Percentiles rank a stretch among this genome's conserved stretches.
Evolutionary conservation across 352 stramenopile species (phyloP).

Genomic region (Globisporangium irregulare): DNA sequence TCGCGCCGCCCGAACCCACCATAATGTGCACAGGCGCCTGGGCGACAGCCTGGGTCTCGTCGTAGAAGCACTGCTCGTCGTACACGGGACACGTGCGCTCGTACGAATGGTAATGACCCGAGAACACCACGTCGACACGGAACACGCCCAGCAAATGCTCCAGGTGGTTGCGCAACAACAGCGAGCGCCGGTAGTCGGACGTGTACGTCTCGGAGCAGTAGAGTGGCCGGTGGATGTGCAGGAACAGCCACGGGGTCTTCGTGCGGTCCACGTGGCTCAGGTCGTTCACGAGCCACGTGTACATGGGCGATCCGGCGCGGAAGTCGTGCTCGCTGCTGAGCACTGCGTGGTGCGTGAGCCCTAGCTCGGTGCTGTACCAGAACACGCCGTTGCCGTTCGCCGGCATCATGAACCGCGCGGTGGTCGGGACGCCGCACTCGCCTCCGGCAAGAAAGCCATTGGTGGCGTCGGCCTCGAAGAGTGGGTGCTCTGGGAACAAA

Average conservation of each 20-base stretch:
- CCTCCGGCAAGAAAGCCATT: constrained; percentile 58
- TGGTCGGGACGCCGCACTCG: constrained; percentile 83
- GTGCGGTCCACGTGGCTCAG: constrained; percentile 45
- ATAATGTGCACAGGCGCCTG: constrained; percentile 54
- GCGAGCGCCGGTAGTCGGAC: constrained; percentile 35
- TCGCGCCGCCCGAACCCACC: constrained; percentile 44
- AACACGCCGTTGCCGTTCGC: constrained; percentile 50
- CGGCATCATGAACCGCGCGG: constrained; percentile 77
- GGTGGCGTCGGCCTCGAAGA: constrained; percentile 33
- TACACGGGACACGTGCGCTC: constrained; percentile 61
- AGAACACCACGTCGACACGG: constrained; percentile 56
- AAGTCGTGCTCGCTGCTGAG: constrained; percentile 61
- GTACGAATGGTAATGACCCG: constrained; percentile 62
- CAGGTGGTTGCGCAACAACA: constrained; percentile 40
- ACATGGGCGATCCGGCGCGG: constrained; percentile 33
- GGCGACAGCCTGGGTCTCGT: constrained; percentile 21
- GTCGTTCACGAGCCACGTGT: constrained; percentile 53
- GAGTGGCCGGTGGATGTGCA: constrained; percentile 58
- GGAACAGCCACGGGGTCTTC: constrained; percentile 56
- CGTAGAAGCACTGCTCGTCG: constrained; percentile 32
- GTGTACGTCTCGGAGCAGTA: constrained; percentile 50
- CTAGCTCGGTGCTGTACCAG: constrained; percentile 61
- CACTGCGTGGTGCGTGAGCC: constrained; percentile 48
- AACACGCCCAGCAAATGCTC: constrained; percentile 48
- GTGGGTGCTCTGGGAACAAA: constrained; percentile 25